Evolutionary conservation across 75 land plant species (phyloP), one percentile per base, ranked within the genome.

Genomic region (Cryptomeria japonica): DNA sequence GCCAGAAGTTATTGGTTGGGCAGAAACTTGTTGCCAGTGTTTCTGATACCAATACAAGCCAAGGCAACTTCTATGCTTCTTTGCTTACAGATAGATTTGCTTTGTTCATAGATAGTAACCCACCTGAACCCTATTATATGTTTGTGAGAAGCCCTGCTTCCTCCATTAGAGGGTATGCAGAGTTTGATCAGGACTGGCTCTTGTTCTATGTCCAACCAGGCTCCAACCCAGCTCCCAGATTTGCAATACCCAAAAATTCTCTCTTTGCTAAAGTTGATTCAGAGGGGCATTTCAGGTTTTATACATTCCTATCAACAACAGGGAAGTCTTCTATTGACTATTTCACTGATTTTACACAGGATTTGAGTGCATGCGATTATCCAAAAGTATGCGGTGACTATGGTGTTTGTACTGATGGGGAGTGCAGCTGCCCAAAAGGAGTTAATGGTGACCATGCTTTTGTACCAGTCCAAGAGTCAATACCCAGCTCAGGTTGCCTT

Each of bases 381-480:
- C 91, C 91, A n/a, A 80, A 70, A 32, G 78, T 49, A 1, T 90
- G 91, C 46, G 91, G 91, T 2, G 86, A 86, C 37, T 90, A 90
- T 85, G 91, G 91, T 11, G 61, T 88, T 3, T 90, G 91, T 68
- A 18, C 25, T 1, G 78, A 86, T 44, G 90, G 89, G 8, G 84
- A 86, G 25, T 89, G 90, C 39, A 86, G 84, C 79, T 89, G 90
- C 75, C 76, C 76, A 72, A n/a, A 72, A 72, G 76, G 31, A 72
- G 7, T 8, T 0, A 28, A 72, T 72, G 31, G 76, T 28, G 76
- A 10, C 12, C 34, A 72, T 28, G 34, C 34, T 25, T 72, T 72
- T 72, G 34, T 11, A 2, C 13, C 76, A n/a, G 31, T 11, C n/a
- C n/a, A 72, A 25, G 13, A 72, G 31, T 72, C 76, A n/a, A 31